These are phyloP conservation scores for Strobilomyces confusus DNA, from an alignment of 768 basidiomycete genomes.

Conservation along the genomic window DNA sequence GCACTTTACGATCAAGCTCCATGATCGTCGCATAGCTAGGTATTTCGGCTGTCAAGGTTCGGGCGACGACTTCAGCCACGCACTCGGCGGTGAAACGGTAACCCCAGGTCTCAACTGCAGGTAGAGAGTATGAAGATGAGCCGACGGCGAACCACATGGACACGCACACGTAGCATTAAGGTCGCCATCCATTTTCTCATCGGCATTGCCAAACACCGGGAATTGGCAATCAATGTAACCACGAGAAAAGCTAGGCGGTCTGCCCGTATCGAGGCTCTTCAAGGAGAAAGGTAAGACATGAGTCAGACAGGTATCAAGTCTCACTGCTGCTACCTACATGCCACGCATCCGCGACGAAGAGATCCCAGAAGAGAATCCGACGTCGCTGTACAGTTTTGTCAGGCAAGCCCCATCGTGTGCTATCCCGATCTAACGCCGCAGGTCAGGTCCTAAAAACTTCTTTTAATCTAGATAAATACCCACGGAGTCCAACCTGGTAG, in stretches of 20 bases:
- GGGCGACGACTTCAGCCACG: constrained; percentile 57
- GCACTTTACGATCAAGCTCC: constrained; percentile 65
- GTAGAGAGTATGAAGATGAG: neutral
- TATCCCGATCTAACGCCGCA: constrained; percentile 51
- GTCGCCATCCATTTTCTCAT: constrained; percentile 21
- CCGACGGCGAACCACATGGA: constrained; percentile 1
- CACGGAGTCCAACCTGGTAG: constrained; percentile 64
- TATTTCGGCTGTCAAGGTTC: constrained; percentile 59
- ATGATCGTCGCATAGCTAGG: constrained; percentile 62
- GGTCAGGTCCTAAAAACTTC: constrained; percentile 8
- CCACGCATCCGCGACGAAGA: constrained; percentile 71
- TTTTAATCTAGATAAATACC: constrained; percentile 28
- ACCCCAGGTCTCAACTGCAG: constrained; percentile 56
- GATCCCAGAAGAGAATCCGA: constrained; percentile 72
- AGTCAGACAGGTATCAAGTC: constrained; percentile 4
- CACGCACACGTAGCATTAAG: constrained; percentile 25
- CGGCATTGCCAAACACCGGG: constrained; percentile 35
- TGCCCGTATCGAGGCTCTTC: constrained; percentile 65
- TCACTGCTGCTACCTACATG: constrained; percentile 39
- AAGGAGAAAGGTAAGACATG: neutral
- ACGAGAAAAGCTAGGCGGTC: constrained; percentile 65
- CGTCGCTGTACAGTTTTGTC: constrained; percentile 61
- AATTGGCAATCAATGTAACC: constrained; percentile 65
- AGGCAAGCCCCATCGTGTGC: constrained; percentile 59
- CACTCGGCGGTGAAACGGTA: constrained; percentile 64